phyloP scores from a whole-genome alignment of 805 yeast species.

The Candida tammaniensis region DNA sequence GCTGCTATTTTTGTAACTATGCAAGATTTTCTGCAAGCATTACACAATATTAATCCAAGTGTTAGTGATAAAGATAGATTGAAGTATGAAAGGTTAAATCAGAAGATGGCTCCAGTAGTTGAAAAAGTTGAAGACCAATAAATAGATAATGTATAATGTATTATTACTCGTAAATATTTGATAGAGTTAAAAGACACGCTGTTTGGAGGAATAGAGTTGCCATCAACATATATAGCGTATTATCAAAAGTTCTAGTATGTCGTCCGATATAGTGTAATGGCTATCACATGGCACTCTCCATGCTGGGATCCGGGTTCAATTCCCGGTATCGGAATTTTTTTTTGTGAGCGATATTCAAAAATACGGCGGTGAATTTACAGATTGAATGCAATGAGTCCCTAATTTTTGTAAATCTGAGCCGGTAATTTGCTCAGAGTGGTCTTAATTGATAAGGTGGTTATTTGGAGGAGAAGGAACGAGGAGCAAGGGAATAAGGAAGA shows the following conservation, averaged over 20 bases:
- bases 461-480: too few species aligned
- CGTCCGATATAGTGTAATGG: slow-evolving; percentile 20
- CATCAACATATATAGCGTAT: neutral
- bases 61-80: slow-evolving; percentile 82
- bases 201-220: neutral
- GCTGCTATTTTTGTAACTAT: slow-evolving; percentile 50
- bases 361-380: too few species aligned
- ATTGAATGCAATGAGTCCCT: too few species aligned
- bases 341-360: too few species aligned
- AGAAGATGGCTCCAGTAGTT: slow-evolving; percentile 48
- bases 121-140: slow-evolving; percentile 6
- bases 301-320: slow-evolving; percentile 18
- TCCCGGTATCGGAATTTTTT: slow-evolving; percentile 18
- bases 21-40: slow-evolving; percentile 69
- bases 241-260: neutral
- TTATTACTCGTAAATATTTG: too few species aligned
- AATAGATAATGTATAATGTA: too few species aligned
- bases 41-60: slow-evolving; percentile 78
- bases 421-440: too few species aligned
- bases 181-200: too few species aligned
- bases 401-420: too few species aligned
- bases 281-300: slow-evolving; percentile 18
- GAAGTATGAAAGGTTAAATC: slow-evolving; percentile 72
- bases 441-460: too few species aligned
- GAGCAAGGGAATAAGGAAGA: too few species aligned